Conservation (phyloP, 2,329 filamentous ascomycete species). For the Botrytis hyacinthi region DNA sequence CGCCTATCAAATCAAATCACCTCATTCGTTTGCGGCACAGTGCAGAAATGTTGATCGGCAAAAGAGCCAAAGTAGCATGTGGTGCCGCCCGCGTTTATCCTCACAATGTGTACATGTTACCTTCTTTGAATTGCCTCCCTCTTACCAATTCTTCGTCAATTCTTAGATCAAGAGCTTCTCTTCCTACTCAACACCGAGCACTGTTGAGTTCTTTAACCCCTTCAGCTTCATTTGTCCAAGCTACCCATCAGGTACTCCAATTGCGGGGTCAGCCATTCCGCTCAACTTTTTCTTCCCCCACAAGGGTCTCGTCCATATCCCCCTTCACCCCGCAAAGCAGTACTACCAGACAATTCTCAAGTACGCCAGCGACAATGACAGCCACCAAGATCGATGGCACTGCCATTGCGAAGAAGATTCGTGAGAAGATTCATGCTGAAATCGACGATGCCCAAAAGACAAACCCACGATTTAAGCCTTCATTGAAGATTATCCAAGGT, state of each 20-base stretch:
- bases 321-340: conserved; percentile 13
- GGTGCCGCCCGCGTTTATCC: not conserved
- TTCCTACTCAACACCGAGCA: conserved; percentile 20
- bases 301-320: conserved; percentile 20
- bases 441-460: conserved; percentile 76
- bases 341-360: conserved; percentile 44
- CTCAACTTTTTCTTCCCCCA: conserved; percentile 26
- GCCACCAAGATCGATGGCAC: conserved; percentile 94
- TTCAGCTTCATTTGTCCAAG: conserved; percentile 23
- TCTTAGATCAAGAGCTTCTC: conserved; percentile 18
- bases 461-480: conserved; percentile 86
- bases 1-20: not conserved
- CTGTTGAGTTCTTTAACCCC: conserved; percentile 12
- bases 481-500: conserved; percentile 94
- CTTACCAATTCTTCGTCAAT: not conserved
- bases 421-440: conserved; percentile 75
- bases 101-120: conserved; percentile 6
- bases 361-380: conserved; percentile 65
- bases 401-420: conserved; percentile 88
- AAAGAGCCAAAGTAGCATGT: conserved; percentile 5
- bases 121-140: conserved; percentile 16
- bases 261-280: conserved; percentile 32
- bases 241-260: conserved; percentile 24
- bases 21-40: not conserved
- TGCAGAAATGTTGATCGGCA: conserved; percentile 19